Evolutionary conservation across 1,284 basidiomycete species (phyloP).

Genomic region (Ustilago trichophora): DNA sequence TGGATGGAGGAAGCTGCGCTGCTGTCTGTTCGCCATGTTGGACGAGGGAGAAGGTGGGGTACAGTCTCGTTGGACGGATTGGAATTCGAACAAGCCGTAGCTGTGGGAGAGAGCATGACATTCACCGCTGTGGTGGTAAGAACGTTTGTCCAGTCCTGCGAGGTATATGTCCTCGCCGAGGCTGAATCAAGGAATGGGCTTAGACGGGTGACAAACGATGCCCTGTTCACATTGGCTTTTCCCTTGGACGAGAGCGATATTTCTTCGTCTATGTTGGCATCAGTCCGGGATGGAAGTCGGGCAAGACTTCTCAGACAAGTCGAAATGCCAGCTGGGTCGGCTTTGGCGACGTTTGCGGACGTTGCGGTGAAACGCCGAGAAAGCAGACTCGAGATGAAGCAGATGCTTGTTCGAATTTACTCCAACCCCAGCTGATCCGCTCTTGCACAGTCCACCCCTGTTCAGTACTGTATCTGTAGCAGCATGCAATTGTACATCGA

Average conservation of each 20-base stretch:
- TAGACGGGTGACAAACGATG: constrained; percentile 52
- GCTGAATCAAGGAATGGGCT: constrained; percentile 50
- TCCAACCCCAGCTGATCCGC: constrained; percentile 21
- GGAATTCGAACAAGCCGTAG: constrained; percentile 52
- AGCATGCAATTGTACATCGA: too few species aligned
- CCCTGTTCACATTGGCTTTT: constrained; percentile 52
- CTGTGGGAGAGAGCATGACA: constrained; percentile 50
- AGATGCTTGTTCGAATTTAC: constrained; percentile 47
- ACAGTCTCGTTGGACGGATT: constrained; percentile 56
- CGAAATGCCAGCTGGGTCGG: constrained; percentile 37
- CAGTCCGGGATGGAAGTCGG: constrained; percentile 1
- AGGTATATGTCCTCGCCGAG: constrained; percentile 54
- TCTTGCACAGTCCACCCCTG: too few species aligned
- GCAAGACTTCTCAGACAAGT: constrained; percentile 24
- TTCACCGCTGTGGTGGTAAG: constrained; percentile 47
- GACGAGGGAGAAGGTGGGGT: constrained; percentile 36
- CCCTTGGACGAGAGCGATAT: constrained; percentile 29
- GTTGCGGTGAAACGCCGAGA: constrained; percentile 36
- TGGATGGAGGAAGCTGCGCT: constrained; percentile 59
- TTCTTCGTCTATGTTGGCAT: constrained; percentile 1
- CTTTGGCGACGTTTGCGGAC: constrained; percentile 37
- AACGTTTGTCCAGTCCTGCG: constrained; percentile 47
- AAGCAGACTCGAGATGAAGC: constrained; percentile 36
- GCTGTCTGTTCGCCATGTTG: constrained; percentile 40
- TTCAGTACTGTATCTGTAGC: neutral